Base-by-base conservation (phyloP, 31 red algal species). In the Odonthalia washingtoniensis region DNA sequence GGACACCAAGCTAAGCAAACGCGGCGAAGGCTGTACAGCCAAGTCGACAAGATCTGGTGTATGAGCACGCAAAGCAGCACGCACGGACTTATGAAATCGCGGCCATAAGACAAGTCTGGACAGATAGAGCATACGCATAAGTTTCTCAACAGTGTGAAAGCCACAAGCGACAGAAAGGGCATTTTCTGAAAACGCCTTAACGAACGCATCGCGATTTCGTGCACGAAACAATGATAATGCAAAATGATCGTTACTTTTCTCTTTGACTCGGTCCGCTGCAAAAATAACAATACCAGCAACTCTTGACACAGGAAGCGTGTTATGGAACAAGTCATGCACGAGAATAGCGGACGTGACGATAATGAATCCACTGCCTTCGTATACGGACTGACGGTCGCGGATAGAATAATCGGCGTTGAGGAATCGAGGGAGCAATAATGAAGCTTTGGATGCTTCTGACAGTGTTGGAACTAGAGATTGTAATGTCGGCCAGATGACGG, bases 121-220 rank as follows among this genome's bases (percentile, higher is more conserved):
- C 35, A 96, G 81, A 74, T 79, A 91, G 35, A 96, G 84, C 27
- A 79, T 80, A 31, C 94, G 89, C 97, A 96, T 94, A 14, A 94
- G 85, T 57, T 89, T 87, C 43, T 96, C 97, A n/a, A 86, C 94
- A 30, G 64, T 41, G 77, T 98, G 97, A 79, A 98, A 98, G 0
- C 97, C 97, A 24, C 89, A 72, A 6, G 87, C 69, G 0, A 98
- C 36, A 37, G 68, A 43, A 41, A 45, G 30, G 46, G 97, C 70
- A 61, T 91, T 84, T 40, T 99, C 97, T 9, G 94, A 90, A 44
- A 99, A 93, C 17, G 94, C 97, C 30, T 87, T 91, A 37, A 97
- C 63, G 32, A 85, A 79, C 31, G 74, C 87, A 16, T 66, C 53
- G 31, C 40, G 67, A 76, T 97, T 94, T 9, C 80, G 65, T 17